Evolutionary conservation across 257 asterid genomes (phyloP), one percentile per base, ranked within the genome.

Genomic region (Plectranthus barbatus): DNA sequence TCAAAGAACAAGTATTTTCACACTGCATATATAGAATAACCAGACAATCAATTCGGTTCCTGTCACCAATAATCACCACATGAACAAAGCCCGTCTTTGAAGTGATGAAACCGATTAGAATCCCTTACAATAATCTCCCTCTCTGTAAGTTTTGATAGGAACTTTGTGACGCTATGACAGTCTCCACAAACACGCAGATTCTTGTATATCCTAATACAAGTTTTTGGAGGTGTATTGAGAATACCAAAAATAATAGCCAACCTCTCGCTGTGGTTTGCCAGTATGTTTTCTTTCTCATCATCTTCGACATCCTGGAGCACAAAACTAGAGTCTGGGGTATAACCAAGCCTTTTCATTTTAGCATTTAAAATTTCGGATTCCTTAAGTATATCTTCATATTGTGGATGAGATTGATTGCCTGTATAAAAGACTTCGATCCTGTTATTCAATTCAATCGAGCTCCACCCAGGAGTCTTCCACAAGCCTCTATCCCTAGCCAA

Each of bases 231-330:
- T 17, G 89, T 78, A 53, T 83, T 90, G n/a, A 90, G 74, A 62
- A 87, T 80, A 9, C 84, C 95, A 62, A 78, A 86, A 60, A 76
- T 76, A 68, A 90, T 84, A 33, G 97, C 97, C 78, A 90, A 72
- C 34, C 92, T 83, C 76, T 90, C 95, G 42, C 91, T 90, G 65
- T 90, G 95, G 65, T 88, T 69, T 12, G 75, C 60, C 36, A 87
- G 91, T 17, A 84, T 85, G 24, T 62, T 69, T 63, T 86, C 94
- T 72, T 87, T 86, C 86, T 87, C 97, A 23, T 90, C 95, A 67
- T 90, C 95, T 76, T 83, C 94, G 29, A 87, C 95, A 71, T 84
- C 94, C 64, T 84, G 95, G 65, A 87, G 70, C n/a, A 87, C 97
- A 50, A 83, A 86, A 61, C 88, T 85, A 59, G 62, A 64, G 63